phyloP scores from a whole-genome alignment of 495 filamentous ascomycete species.

The Oidiodendron maius region DNA sequence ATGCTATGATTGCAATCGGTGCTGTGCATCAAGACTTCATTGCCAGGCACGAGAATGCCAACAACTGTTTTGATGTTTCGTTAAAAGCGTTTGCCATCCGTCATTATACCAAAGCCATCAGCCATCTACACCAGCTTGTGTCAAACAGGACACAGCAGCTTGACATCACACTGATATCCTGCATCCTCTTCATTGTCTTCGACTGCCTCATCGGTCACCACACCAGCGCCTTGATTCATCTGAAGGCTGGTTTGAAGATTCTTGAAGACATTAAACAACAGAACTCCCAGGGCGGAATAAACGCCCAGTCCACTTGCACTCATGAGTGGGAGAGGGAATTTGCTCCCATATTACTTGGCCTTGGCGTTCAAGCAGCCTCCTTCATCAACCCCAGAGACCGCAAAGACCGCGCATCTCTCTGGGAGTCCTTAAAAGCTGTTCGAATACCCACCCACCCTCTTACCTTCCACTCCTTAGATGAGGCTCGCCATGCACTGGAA shows the following conservation, averaged over 20 bases:
- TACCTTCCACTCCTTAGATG: constrained; percentile 5
- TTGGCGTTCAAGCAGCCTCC: constrained; percentile 12
- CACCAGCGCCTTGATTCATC: constrained; percentile 12
- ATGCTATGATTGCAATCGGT: constrained; percentile 35
- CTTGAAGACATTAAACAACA: constrained; percentile 10
- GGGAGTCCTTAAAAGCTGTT: background rate
- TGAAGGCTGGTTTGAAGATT: constrained; percentile 14
- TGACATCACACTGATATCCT: constrained; percentile 16
- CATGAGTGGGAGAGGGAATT: constrained; percentile 17
- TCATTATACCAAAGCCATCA: constrained; percentile 16
- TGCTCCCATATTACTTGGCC: constrained; percentile 5
- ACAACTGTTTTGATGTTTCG: background rate
- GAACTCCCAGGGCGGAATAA: background rate
- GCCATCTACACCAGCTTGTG: constrained; percentile 13
- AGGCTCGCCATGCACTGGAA: constrained; percentile 11
- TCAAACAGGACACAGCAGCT: constrained; percentile 9
- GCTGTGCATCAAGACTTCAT: constrained; percentile 22
- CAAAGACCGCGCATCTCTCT: constrained; percentile 3
- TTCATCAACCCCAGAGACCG: constrained; percentile 8
- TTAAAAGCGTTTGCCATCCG: constrained; percentile 13
- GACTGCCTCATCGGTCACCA: constrained; percentile 17
- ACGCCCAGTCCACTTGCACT: background rate
- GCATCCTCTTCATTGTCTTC: constrained; percentile 15
- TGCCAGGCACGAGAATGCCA: background rate
- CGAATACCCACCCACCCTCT: background rate